Base-by-base conservation (phyloP, 139 green algal genomes). In the Mesostigma viride region DNA sequence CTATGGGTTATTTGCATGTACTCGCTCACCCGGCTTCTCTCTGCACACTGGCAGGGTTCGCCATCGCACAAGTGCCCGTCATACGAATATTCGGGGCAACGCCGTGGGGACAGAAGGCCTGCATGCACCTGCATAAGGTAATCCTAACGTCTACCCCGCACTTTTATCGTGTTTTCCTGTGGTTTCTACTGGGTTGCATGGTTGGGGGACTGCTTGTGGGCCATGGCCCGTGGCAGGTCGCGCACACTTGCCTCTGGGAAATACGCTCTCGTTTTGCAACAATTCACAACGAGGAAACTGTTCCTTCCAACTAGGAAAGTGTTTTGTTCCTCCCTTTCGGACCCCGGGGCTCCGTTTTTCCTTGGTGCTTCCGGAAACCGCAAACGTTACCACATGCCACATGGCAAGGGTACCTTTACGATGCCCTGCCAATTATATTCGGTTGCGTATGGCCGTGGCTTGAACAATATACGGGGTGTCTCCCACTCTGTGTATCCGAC, bases 31-130 rank as follows among this genome's bases (percentile, higher is more conserved):
- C n/a, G n/a, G n/a, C n/a, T n/a, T n/a, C n/a, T n/a, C n/a, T n/a
- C n/a, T n/a, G n/a, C n/a, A n/a, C n/a, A n/a, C n/a, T n/a, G n/a
- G n/a, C n/a, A n/a, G n/a, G n/a, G n/a, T n/a, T n/a, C n/a, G n/a
- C n/a, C n/a, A n/a, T n/a, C n/a, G n/a, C n/a, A n/a, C n/a, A n/a
- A n/a, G 91, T 97, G 24, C 92, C 91, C 0, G 78, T 97, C 1
- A 78, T 98, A 22, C 79, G 90, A 5, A 83, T 97, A 3, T 98
- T 92, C 76, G 92, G 92, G 31, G 62, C 80, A 5, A 97, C 90
- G 0, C 84, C 91, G 0, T 74, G 64, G 0, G 90, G 91, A 0
- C 92, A 96, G 36, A 89, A 85, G 46, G 73, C 81, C 1, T 96
- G 91, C 74, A 8, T 96, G 33, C 92, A 98, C 71, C 44, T 98